Conservation (phyloP, 192 early-diverging fungal species). For the Coemansia sp. region DNA sequence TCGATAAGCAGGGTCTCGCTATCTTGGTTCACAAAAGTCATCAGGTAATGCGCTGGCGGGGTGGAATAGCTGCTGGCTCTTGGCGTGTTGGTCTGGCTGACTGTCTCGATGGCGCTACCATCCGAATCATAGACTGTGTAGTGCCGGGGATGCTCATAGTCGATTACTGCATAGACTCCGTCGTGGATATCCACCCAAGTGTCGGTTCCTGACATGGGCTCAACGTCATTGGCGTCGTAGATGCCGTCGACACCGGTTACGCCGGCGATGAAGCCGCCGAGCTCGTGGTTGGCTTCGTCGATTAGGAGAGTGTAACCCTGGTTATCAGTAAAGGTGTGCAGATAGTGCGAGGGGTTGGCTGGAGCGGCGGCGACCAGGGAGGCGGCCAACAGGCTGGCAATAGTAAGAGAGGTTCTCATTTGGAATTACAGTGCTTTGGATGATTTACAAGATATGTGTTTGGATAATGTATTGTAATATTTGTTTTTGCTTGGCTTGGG, state of each 20-base stretch:
- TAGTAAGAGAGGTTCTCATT: background rate
- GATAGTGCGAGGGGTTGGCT: slow-evolving; percentile 9
- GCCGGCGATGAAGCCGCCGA: slow-evolving; percentile 16
- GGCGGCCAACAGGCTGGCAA: slow-evolving; percentile 2
- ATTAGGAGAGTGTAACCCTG: slow-evolving; percentile 27
- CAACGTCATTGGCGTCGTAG: slow-evolving; percentile 15
- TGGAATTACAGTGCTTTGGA: background rate
- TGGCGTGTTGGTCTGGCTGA: slow-evolving; percentile 2
- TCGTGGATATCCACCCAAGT: slow-evolving; percentile 37
- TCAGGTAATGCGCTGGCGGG: slow-evolving; percentile 22
- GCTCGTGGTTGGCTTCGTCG: slow-evolving; percentile 29
- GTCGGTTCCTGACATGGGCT: slow-evolving; percentile 10
- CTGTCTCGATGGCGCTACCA: slow-evolving; percentile 20
- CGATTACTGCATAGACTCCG: slow-evolving; percentile 32
- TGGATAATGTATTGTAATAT: background rate
- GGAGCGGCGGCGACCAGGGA: slow-evolving; percentile 6
- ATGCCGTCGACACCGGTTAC: slow-evolving; percentile 24
- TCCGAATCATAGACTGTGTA: slow-evolving; percentile 33
- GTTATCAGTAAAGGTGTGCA: slow-evolving; percentile 32
- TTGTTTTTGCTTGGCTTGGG: no score
- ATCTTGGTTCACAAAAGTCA: slow-evolving; percentile 32
- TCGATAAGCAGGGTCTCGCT: slow-evolving; percentile 25
- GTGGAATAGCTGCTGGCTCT: background rate
- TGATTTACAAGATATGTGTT: background rate
- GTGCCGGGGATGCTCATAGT: slow-evolving; percentile 24